These are phyloP conservation scores for Pseudognaphalium luteoalbum DNA, from an alignment of 129 eudicot species.

Conservation along the genomic window DNA sequence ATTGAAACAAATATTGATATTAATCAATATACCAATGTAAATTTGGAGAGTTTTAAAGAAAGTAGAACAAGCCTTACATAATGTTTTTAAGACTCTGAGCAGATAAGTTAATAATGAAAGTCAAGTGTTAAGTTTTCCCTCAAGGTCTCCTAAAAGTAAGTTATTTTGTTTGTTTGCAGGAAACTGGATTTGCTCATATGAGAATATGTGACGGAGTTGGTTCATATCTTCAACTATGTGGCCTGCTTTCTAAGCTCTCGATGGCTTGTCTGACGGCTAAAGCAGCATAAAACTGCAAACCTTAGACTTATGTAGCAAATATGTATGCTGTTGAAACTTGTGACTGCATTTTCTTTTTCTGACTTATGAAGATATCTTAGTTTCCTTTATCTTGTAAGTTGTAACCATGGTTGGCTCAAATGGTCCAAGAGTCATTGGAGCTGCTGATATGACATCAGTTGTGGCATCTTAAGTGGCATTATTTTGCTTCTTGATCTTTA, in stretches of 20 bases:
- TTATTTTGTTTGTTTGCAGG: conserved; percentile 37
- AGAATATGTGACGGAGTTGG: conserved; percentile 99
- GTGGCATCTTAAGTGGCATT: too few species aligned
- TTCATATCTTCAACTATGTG: conserved; percentile 93
- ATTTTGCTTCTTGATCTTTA: too few species aligned
- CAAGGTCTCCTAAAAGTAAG: not conserved
- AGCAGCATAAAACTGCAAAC: conserved; percentile 42
- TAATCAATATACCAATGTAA: not conserved
- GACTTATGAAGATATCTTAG: not conserved
- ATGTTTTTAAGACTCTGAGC: not conserved
- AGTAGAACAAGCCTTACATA: not conserved
- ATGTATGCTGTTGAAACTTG: conserved; percentile 1
- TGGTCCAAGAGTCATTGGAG: not conserved
- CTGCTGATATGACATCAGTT: too few species aligned
- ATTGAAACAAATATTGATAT: too few species aligned
- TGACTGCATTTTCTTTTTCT: not conserved
- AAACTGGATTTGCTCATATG: conserved; percentile 99
- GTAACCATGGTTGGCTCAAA: not conserved
- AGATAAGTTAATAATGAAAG: not conserved
- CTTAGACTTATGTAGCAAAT: conserved; percentile 16
- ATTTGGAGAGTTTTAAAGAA: not conserved
- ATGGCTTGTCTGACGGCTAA: conserved; percentile 79
- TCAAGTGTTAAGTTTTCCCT: not conserved
- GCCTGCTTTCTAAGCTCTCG: conserved; percentile 82
- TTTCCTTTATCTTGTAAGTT: not conserved